Conservation (phyloP, 345 rosid genomes). For the Citrus inodora region DNA sequence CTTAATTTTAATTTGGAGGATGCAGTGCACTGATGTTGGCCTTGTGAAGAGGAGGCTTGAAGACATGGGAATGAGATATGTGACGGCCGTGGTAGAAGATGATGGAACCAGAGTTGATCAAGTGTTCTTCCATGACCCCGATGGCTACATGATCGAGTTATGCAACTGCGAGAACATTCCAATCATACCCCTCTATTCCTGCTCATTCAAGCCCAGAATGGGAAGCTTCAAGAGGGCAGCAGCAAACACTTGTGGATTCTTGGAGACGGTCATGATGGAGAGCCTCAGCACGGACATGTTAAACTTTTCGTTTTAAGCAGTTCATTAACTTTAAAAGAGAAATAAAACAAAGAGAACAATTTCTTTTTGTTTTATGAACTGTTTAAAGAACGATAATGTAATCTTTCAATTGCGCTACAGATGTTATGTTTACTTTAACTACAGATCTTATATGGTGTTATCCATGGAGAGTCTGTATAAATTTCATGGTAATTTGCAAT, state of each 20-base stretch:
- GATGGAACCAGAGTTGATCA: slow-evolving; percentile 49
- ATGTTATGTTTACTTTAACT: neutral
- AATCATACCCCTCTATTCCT: slow-evolving; percentile 39
- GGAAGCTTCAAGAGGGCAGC: slow-evolving; percentile 33
- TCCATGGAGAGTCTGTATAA: neutral
- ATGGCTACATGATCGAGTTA: slow-evolving; percentile 60
- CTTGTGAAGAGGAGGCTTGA: slow-evolving; percentile 45
- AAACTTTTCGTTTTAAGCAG: slow-evolving; percentile 42
- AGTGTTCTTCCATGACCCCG: slow-evolving; percentile 63
- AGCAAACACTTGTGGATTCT: slow-evolving; percentile 36
- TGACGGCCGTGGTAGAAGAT: slow-evolving; percentile 47
- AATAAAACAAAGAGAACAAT: neutral
- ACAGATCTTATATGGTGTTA: neutral
- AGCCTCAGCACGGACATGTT: slow-evolving; percentile 59
- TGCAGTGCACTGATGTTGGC: slow-evolving; percentile 47
- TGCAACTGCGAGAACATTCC: slow-evolving; percentile 60
- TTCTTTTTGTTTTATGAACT: neutral
- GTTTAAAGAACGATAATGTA: neutral
- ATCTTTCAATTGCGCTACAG: neutral
- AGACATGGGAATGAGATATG: slow-evolving; percentile 46
- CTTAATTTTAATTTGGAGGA: neutral
- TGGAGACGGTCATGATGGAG: slow-evolving; percentile 57
- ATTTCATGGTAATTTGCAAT: neutral
- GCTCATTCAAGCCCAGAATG: slow-evolving; percentile 28
- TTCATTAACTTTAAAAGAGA: neutral